Base-by-base conservation (phyloP, 306 rosid genomes). In the Quercus cerris region DNA sequence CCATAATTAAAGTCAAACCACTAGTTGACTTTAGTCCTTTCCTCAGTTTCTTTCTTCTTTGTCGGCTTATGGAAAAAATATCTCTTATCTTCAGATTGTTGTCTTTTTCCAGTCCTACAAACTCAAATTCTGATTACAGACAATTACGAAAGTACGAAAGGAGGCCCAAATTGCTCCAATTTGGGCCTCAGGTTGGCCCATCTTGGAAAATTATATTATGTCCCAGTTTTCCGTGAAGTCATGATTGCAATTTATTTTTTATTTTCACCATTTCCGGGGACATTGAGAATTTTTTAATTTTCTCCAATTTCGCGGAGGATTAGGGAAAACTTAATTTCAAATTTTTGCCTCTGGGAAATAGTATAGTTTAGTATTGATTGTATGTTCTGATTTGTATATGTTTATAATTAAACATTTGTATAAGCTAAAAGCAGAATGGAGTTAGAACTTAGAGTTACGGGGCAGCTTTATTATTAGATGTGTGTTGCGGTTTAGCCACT, bases 1-100 rank as follows among this genome's bases (percentile, higher is more conserved):
- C 27, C 14, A 35, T 33, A 3, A 68, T 67, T 64, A 68, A 74
- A 20, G 80, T 81, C 80, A 81, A 75, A 28, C 73, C 22, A 11
- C 13, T 22, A 22, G 67, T 80, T 73, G 78, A 80, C 69, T 73
- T 80, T 23, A 18, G 27, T 49, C 4, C 2, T 12, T 15, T 12
- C 55, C n/a, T 15, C 11, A 0, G 10, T 73, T 84, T 3, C 72
- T 59, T 28, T 3, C 72, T 67, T 22, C 63, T 75, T 71, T 38
- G 76, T 81, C 68, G 52, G 70, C 77, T 35, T 80, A 38, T 52
- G 14, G 35, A 62, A 56, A 46, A 4, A 27, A 56, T 33, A 31
- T 28, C n/a, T 1, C 57, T 54, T 1, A 1, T 63, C 70, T 27
- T 14, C 23, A 1, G 54, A 49, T 49, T 49, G 54, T 12, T 12